Percentiles rank a stretch among this genome's conserved stretches.
Conservation (phyloP, 139 green algal genomes). For the Ulvella scutata region DNA sequence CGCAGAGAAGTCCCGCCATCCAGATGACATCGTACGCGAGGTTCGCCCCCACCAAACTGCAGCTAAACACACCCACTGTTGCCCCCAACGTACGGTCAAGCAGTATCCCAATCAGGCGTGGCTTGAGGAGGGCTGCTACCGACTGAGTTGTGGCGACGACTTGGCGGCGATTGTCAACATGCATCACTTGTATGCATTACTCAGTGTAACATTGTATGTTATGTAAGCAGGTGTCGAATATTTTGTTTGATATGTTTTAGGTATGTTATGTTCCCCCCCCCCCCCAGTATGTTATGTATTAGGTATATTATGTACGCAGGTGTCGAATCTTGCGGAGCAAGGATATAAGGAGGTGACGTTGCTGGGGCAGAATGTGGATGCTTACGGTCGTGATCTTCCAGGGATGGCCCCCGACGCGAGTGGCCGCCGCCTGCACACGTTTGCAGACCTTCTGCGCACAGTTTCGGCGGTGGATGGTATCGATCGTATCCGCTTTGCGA, state of each 20-base stretch:
- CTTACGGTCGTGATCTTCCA: conserved; percentile 83
- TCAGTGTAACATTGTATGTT: too few species aligned
- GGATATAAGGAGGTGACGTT: conserved; percentile 94
- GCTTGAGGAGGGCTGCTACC: too few species aligned
- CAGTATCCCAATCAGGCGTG: too few species aligned
- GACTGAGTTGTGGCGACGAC: too few species aligned
- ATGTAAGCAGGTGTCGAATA: too few species aligned
- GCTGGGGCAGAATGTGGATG: conserved; percentile 94
- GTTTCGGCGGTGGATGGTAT: conserved; percentile 85
- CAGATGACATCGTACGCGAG: conserved; percentile 66
- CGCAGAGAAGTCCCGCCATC: conserved; percentile 75
- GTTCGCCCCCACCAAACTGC: conserved; percentile 62
- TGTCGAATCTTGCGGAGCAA: neutral
- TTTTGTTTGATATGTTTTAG: too few species aligned
- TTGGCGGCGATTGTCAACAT: too few species aligned
- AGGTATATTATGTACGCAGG: neutral
- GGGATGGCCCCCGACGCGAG: conserved; percentile 61
- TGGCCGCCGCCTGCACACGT: conserved; percentile 69
- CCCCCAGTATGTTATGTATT: neutral
- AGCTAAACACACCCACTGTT: too few species aligned
- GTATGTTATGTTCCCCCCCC: too few species aligned
- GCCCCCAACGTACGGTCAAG: too few species aligned
- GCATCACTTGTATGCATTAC: too few species aligned
- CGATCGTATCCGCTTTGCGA: conserved; percentile 88
- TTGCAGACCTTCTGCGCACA: conserved; percentile 82